Percentiles rank a stretch among this genome's conserved stretches.
Evolutionary conservation across 2,329 filamentous ascomycete genomes (phyloP).

Genomic region (Aspergillus hiratsukae): DNA sequence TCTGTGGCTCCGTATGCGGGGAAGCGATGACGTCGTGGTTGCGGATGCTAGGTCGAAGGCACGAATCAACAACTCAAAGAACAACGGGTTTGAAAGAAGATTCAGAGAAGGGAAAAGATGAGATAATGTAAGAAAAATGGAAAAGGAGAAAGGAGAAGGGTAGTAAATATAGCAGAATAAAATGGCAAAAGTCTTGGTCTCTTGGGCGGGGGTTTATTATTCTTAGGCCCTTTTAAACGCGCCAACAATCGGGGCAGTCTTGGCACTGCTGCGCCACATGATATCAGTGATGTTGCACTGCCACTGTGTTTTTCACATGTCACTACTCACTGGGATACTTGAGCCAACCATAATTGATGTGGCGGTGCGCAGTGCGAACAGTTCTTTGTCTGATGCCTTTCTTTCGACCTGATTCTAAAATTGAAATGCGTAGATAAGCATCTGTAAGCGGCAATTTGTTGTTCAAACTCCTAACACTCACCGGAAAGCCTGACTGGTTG

Average conservation of each 20-base stretch:
- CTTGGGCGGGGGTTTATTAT: neutral
- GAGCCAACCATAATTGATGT: neutral
- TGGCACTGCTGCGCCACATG: conserved; percentile 23
- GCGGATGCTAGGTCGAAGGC: neutral
- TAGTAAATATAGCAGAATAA: conserved; percentile 22
- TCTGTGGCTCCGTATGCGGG: neutral
- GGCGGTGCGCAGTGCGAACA: neutral
- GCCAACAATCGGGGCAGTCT: neutral
- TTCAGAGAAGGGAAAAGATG: neutral
- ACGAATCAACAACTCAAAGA: neutral
- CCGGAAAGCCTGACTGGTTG: neutral
- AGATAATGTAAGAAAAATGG: conserved; percentile 2
- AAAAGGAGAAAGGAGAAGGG: conserved; percentile 9
- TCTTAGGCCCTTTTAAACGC: neutral
- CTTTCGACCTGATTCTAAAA: neutral
- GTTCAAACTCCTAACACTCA: neutral
- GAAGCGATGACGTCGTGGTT: neutral
- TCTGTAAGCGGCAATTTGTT: neutral
- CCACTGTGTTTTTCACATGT: conserved; percentile 14
- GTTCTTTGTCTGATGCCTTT: neutral
- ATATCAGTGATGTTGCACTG: conserved; percentile 13
- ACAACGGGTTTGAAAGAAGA: neutral
- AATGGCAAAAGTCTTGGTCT: conserved; percentile 8
- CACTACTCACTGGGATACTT: no score
- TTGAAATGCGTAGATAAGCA: neutral